Evolutionary conservation across 2,329 filamentous ascomycete species (phyloP).

Genomic region (Dissoconium aciculare): DNA sequence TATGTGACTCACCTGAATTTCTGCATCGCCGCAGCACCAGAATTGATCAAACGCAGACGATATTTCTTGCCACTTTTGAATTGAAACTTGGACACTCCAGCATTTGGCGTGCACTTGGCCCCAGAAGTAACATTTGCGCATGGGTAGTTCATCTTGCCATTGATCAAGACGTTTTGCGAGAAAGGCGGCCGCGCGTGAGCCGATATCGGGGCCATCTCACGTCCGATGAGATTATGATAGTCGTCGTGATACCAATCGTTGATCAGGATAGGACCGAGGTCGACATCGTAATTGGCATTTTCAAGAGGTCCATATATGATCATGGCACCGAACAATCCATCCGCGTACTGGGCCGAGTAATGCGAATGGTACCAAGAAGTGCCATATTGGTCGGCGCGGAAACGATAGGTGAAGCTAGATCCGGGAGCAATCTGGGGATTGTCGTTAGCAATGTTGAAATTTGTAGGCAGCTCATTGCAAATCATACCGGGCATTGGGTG

Average conservation of each 20-base stretch:
- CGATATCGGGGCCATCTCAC: conserved; percentile 18
- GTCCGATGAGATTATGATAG: conserved; percentile 19
- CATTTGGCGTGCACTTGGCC: conserved; percentile 19
- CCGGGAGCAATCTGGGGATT: conserved; percentile 26
- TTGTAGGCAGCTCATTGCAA: no score
- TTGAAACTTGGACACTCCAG: conserved; percentile 22
- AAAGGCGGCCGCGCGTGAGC: conserved; percentile 14
- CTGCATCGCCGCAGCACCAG: conserved; percentile 28
- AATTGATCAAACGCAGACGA: conserved; percentile 30
- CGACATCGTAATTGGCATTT: conserved; percentile 29
- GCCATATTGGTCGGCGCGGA: conserved; percentile 29
- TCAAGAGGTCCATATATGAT: conserved; percentile 30
- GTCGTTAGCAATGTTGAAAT: no score
- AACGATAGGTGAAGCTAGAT: conserved; percentile 25
- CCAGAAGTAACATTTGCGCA: conserved; percentile 18
- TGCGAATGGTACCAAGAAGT: conserved; percentile 29
- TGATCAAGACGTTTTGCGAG: conserved; percentile 21
- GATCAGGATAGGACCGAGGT: conserved; percentile 29
- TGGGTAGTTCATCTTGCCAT: conserved; percentile 19
- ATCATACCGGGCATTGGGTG: conserved; percentile 28
- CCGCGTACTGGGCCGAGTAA: conserved; percentile 28
- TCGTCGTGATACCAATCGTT: conserved; percentile 31
- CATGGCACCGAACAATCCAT: conserved; percentile 29
- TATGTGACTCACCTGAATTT: conserved; percentile 27
- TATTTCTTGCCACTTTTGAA: conserved; percentile 29